Base-by-base conservation (phyloP, 2,329 filamentous ascomycete species). In the Rutstroemia sp. region DNA sequence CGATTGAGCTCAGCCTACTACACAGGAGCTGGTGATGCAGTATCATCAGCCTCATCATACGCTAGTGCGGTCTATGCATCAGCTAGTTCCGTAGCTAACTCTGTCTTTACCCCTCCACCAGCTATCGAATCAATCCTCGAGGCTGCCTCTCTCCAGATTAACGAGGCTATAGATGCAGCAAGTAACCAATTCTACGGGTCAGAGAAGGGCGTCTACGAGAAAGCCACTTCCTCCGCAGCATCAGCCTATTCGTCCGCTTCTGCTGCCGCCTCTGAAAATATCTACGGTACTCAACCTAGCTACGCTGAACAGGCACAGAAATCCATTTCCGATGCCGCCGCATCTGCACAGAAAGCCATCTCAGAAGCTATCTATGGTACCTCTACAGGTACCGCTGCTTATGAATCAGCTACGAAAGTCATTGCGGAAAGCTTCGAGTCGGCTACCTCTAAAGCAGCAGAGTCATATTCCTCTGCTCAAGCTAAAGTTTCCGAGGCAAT, bases 1-100 rank as follows among this genome's bases (percentile, higher is more conserved):
- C 81, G 87, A 51, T 77, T 95, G 12, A 81, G 82, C 56, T 84
- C 80, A 3, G 87, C 83, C 0, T 94, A 92, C 66, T 81, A 83
- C 23, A 88, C 84, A 0, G 86, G 83, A 1, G 73, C 80, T 2
- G 57, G 63, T 56, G 54, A 66, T 14, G 69, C 69, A 3, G 62
- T 67, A 5, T 75, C 78, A 0, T 78, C 78, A 4, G 78, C 75
- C 21, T 80, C 74, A 9, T 81, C 77, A 57, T 76, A 78, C 50
- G 77, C 77, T 10, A 76, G 73, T 51, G 75, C 78, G 25, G 71
- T 70, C 14, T 73, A 73, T 57, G 71, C 68, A 17, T 72, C 75
- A 4, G 74, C 72, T 4, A 71, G 69, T 10, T 75, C 73, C 0
- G 76, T 73, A 38, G 71, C 79, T 6, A 69, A 69, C 48, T 73